A percentile compares a stretch with the other conserved stretches of the same genome.
Evolutionary conservation across 805 yeast genomes (phyloP).

Genomic region (Komagataella ulmi): DNA sequence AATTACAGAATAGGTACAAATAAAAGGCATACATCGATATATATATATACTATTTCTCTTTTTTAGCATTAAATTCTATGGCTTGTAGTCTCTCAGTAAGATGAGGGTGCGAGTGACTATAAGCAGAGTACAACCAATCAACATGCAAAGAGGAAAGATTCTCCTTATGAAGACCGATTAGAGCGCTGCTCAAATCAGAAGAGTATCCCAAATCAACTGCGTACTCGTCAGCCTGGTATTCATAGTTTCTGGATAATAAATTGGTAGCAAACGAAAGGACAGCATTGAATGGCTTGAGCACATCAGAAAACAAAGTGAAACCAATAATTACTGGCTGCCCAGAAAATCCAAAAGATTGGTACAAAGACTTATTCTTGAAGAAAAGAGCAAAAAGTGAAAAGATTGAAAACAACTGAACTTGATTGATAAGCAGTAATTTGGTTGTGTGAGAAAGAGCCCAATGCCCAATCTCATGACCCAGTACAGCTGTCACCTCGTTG

Average conservation of each 20-base stretch:
- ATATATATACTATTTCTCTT: background rate
- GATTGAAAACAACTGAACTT: slow-evolving; percentile 46
- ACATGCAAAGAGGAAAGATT: slow-evolving; percentile 82
- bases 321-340: slow-evolving; percentile 72
- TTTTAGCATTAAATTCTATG: slow-evolving; percentile 24
- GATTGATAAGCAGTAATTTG: slow-evolving; percentile 54
- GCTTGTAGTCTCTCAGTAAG: slow-evolving; percentile 80
- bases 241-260: slow-evolving; percentile 69
- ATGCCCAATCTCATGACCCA: slow-evolving; percentile 98
- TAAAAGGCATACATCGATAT: too few species aligned
- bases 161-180: slow-evolving; percentile 65
- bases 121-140: slow-evolving; percentile 80
- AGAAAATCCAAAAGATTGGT: slow-evolving; percentile 64
- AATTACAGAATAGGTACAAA: background rate
- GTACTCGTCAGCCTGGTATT: slow-evolving; percentile 85
- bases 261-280: slow-evolving; percentile 54
- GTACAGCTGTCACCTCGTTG: slow-evolving; percentile 80
- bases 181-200: slow-evolving; percentile 51
- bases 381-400: slow-evolving; percentile 72
- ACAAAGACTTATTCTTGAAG: slow-evolving; percentile 67
- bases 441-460: slow-evolving; percentile 88
- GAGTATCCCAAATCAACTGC: slow-evolving; percentile 69
- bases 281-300: slow-evolving; percentile 68
- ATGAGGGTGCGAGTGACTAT: slow-evolving; percentile 86
- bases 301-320: slow-evolving; percentile 63